Evolutionary conservation across 129 eudicot species (phyloP).

Genomic region (Flaveria robusta): DNA sequence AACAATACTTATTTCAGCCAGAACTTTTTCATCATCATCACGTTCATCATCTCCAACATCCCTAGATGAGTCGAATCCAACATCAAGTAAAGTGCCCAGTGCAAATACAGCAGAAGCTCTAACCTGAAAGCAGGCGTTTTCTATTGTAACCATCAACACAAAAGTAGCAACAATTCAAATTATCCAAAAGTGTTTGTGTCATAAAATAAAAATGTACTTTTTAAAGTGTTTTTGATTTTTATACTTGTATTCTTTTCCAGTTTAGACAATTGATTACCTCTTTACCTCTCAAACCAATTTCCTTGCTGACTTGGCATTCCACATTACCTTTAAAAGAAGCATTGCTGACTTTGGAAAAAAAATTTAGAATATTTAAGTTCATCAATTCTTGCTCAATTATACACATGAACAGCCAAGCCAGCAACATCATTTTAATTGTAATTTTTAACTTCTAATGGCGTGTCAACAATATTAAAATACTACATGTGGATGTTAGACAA

Average conservation of each 20-base stretch:
- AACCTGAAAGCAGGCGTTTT: constrained; percentile 53
- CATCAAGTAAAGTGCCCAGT: constrained; percentile 79
- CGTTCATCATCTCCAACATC: constrained; percentile 82
- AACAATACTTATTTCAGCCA: constrained; percentile 71
- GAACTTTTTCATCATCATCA: constrained; percentile 92
- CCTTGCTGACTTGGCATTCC: background rate
- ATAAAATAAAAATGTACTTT: background rate
- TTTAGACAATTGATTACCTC: background rate
- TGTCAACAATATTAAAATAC: background rate
- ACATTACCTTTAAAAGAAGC: background rate
- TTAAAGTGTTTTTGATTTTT: background rate
- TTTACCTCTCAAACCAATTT: background rate
- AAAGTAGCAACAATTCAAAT: background rate
- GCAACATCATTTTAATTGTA: background rate
- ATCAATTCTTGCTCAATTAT: background rate
- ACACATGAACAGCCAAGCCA: background rate
- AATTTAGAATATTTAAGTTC: background rate
- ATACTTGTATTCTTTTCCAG: background rate
- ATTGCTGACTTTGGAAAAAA: background rate
- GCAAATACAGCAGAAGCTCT: constrained; percentile 98
- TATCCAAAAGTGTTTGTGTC: background rate
- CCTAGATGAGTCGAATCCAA: constrained; percentile 80
- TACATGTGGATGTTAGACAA: no score
- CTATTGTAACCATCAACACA: background rate
- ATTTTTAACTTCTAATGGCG: background rate